phyloP scores from a whole-genome alignment of 2,329 filamentous ascomycete species.

The Colletotrichum tropicale region DNA sequence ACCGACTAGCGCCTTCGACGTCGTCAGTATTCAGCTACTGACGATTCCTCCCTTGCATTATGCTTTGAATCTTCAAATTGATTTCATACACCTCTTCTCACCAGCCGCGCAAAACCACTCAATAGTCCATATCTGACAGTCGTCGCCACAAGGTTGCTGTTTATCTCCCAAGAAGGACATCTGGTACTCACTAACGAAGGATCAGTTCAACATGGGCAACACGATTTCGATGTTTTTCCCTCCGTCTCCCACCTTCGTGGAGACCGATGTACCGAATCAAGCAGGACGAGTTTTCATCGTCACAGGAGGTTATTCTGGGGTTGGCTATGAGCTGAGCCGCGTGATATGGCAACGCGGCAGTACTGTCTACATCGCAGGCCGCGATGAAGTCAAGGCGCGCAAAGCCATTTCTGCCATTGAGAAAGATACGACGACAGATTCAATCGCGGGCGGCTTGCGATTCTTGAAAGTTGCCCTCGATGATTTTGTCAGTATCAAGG shows the following conservation, averaged over 20 bases:
- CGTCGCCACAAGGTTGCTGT: fast-evolving
- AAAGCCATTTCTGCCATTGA: constrained; percentile 43
- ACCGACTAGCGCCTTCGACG: neutral
- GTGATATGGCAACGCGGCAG: constrained; percentile 55
- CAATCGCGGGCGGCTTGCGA: constrained; percentile 33
- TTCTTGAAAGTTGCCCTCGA: constrained; percentile 45
- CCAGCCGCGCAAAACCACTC: neutral
- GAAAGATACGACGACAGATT: constrained; percentile 28
- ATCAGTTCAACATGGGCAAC: neutral
- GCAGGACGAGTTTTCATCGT: constrained; percentile 41
- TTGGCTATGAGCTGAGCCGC: constrained; percentile 51
- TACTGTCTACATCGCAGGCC: constrained; percentile 56
- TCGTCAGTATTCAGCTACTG: neutral
- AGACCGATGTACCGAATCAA: neutral
- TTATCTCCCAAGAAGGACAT: neutral
- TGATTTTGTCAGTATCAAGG: constrained; percentile 31
- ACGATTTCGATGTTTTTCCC: neutral
- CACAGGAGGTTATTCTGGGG: constrained; percentile 37
- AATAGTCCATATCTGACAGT: fast-evolving
- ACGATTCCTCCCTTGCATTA: neutral
- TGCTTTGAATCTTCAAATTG: neutral
- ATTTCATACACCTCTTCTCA: neutral
- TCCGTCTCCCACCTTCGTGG: neutral
- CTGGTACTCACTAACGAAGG: neutral
- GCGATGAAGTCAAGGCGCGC: constrained; percentile 39